These are phyloP conservation scores for Articulospora tetracladia DNA, from an alignment of 495 filamentous ascomycete species.

Conservation along the genomic window DNA sequence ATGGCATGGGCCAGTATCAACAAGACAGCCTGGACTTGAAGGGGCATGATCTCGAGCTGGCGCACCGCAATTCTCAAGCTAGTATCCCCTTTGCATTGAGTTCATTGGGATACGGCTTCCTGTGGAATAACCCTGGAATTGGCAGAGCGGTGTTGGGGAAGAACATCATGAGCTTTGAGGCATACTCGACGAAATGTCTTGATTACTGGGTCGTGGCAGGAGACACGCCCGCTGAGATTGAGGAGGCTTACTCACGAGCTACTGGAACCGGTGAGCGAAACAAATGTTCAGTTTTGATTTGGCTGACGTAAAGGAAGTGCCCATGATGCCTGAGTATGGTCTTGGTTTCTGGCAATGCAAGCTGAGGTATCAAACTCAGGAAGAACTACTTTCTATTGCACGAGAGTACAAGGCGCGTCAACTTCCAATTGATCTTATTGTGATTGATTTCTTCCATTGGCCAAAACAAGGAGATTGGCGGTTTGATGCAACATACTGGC, in stretches of 20 bases:
- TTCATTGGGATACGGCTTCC: conserved; percentile 50
- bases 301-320: conserved; percentile 30
- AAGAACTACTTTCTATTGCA: conserved; percentile 49
- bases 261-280: conserved; percentile 33
- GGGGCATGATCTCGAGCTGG: conserved; percentile 52
- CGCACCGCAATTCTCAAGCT: conserved; percentile 59
- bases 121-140: conserved; percentile 57
- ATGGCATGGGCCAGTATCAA: conserved; percentile 62
- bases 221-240: conserved; percentile 47
- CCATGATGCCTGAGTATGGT: conserved; percentile 61
- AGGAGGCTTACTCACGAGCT: conserved; percentile 43
- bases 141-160: conserved; percentile 52
- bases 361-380: conserved; percentile 55
- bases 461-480: conserved; percentile 54
- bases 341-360: conserved; percentile 63
- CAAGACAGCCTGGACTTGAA: conserved; percentile 53
- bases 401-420: conserved; percentile 47
- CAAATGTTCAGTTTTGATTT: not conserved
- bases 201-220: conserved; percentile 59
- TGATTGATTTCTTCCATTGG: conserved; percentile 61
- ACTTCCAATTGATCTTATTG: conserved; percentile 53
- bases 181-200: conserved; percentile 44
- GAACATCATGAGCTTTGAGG: conserved; percentile 57
- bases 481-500: conserved; percentile 55
- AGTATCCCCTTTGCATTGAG: conserved; percentile 53